phyloP scores from a whole-genome alignment of 768 basidiomycete species.

The Piloderma croceum region DNA sequence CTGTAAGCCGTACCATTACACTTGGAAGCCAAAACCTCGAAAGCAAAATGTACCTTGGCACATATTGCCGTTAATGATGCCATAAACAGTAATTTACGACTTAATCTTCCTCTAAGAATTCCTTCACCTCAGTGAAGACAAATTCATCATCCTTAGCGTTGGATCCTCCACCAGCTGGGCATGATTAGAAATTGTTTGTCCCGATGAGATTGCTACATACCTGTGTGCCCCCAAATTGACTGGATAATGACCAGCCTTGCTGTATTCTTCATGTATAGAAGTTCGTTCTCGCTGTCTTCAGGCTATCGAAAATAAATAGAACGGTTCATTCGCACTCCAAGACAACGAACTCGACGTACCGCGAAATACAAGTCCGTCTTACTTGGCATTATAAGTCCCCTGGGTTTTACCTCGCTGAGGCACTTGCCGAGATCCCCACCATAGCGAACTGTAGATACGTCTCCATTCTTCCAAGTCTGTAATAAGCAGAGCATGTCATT shows the following conservation, averaged over 20 bases:
- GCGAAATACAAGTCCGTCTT: constrained; percentile 58
- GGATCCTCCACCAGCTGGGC: constrained; percentile 38
- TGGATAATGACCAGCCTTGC: constrained; percentile 47
- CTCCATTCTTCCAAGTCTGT: constrained; percentile 46
- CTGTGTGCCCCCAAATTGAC: constrained; percentile 54
- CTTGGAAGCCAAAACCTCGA: no score
- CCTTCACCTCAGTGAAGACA: constrained; percentile 36
- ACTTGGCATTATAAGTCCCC: constrained; percentile 52
- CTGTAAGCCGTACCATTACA: no score
- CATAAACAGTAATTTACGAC: no score
- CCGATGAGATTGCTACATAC: constrained; percentile 25
- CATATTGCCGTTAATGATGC: no score
- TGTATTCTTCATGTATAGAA: constrained; percentile 34
- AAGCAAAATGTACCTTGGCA: no score
- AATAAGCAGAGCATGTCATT: constrained; percentile 47
- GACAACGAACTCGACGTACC: constrained; percentile 28
- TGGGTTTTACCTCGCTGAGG: constrained; percentile 41
- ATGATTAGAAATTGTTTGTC: constrained; percentile 1
- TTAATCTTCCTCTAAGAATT: constrained; percentile 40
- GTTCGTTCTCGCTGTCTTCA: constrained; percentile 48
- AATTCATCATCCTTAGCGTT: constrained; percentile 37
- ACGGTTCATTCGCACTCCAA: neutral
- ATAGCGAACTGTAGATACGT: constrained; percentile 41
- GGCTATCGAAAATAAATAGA: constrained; percentile 32
- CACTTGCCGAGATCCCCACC: constrained; percentile 37